Percentiles rank a stretch among this genome's conserved stretches.
These are phyloP conservation scores for Lasiodiplodia hormozganensis DNA, from an alignment of 2,329 filamentous ascomycete genomes.

Conservation along the genomic window DNA sequence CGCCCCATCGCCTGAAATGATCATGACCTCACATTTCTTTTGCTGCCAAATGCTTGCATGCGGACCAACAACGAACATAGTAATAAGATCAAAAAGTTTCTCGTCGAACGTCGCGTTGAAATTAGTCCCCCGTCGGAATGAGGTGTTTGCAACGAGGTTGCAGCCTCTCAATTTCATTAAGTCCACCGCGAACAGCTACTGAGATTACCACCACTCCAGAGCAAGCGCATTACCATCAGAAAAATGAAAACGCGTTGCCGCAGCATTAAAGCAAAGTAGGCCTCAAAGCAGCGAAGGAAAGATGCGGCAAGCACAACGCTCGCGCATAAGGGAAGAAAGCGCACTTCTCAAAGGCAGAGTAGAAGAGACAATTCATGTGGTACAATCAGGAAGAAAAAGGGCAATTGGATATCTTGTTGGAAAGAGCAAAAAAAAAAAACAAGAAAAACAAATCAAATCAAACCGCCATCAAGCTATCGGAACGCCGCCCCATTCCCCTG, in stretches of 20 bases:
- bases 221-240: no score
- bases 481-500: neutral
- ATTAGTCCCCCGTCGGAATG: neutral
- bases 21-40: neutral
- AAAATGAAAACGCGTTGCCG: no score
- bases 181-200: no score
- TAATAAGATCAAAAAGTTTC: neutral
- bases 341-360: no score
- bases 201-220: no score
- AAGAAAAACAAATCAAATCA: neutral
- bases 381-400: neutral
- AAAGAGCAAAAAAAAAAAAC: neutral
- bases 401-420: neutral
- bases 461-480: neutral
- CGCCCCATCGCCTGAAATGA: neutral
- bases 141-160: no score
- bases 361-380: neutral
- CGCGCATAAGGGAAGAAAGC: neutral
- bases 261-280: no score
- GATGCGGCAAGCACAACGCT: neutral
- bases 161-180: no score
- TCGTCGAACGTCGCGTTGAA: conserved; percentile 12
- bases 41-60: neutral
- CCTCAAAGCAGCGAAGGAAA: neutral
- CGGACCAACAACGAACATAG: no score